Base-by-base conservation (phyloP, 768 basidiomycete genomes). In the Leccinum ochraceum region DNA sequence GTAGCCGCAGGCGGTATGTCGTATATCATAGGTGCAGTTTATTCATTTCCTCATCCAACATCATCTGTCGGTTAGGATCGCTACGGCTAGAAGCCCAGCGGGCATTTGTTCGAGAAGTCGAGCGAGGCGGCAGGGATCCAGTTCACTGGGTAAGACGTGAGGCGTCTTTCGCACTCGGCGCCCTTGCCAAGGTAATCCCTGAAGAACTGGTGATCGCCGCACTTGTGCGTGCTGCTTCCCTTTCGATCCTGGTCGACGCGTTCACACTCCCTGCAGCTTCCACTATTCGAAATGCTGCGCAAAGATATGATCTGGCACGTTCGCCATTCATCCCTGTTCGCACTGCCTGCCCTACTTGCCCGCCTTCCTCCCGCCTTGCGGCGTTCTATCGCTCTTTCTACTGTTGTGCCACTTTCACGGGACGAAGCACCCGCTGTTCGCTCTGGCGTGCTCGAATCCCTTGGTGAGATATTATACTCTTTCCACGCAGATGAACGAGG, bases 401-500 rank as follows among this genome's bases (percentile, higher is more conserved):
- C 88, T 0, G 76, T 93, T 36, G 57, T 84, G 6, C 78, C 82
- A 2, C 83, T 96, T 24, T 81, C 86, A 17, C 72, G 71, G 26
- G 93, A 95, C 71, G 80, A 82, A 48, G 81, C 83, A 22, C 73
- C 83, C 4, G 79, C 83, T 17, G 94, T 97, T 26, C 88, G 92
- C 22, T 83, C 83, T 16, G 92, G 90, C 4, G 86, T 89, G 3
- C 81, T 96, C 34, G 95, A 97, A 70, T 83, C 92, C 22, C 81
- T 97, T 6, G 95, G 95, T 2, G 95, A 97, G 74, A 86, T 96
- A 37, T 81, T 97, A 58, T 86, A 90, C 71, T 85, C 91, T 13
- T 98, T 98, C 73, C 80, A 83, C 58, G 80, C 85, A 55, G 81
- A 82, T 3, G 75, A 73, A 20, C 68, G 64, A 22, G 90, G 89